Evolutionary conservation across 495 filamentous ascomycete species (phyloP).

Genomic region (Hypoxylon fragiforme): DNA sequence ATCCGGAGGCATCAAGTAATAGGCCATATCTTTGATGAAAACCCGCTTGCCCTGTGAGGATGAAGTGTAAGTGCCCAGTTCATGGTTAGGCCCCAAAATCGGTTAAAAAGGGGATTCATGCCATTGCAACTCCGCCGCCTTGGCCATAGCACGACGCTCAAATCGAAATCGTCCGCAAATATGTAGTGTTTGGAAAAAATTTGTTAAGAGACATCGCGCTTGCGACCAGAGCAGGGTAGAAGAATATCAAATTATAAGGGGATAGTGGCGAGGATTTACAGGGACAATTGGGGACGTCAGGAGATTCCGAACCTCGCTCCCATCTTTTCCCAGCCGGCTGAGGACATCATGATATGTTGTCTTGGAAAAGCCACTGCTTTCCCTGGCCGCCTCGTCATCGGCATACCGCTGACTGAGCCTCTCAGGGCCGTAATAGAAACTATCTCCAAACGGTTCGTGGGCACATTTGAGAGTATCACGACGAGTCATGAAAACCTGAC

Average conservation of each 20-base stretch:
- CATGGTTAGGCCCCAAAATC: constrained; percentile 5
- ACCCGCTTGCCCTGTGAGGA: constrained; percentile 71
- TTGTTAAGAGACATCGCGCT: constrained; percentile 9
- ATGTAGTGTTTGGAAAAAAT: not conserved
- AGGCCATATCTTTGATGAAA: constrained; percentile 96
- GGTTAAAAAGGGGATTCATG: not conserved
- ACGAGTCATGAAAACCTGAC: constrained; percentile 93
- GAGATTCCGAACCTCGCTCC: constrained; percentile 53
- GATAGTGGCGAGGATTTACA: not conserved
- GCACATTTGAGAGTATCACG: constrained; percentile 75
- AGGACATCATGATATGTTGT: constrained; percentile 78
- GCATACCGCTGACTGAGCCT: constrained; percentile 75
- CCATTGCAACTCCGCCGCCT: too few species aligned
- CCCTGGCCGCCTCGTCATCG: constrained; percentile 67
- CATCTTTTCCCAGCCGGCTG: constrained; percentile 67
- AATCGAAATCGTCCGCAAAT: constrained; percentile 1
- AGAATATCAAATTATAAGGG: not conserved
- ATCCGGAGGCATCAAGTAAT: constrained; percentile 81
- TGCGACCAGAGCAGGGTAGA: constrained; percentile 4
- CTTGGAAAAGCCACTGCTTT: constrained; percentile 72
- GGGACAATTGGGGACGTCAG: constrained; percentile 4
- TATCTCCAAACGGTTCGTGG: constrained; percentile 96
- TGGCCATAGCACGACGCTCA: too few species aligned
- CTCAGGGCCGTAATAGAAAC: constrained; percentile 94
- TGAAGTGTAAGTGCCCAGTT: constrained; percentile 12